phyloP scores from a whole-genome alignment of 371 early-diverging fungal species.

The Gilbertella persicaria region DNA sequence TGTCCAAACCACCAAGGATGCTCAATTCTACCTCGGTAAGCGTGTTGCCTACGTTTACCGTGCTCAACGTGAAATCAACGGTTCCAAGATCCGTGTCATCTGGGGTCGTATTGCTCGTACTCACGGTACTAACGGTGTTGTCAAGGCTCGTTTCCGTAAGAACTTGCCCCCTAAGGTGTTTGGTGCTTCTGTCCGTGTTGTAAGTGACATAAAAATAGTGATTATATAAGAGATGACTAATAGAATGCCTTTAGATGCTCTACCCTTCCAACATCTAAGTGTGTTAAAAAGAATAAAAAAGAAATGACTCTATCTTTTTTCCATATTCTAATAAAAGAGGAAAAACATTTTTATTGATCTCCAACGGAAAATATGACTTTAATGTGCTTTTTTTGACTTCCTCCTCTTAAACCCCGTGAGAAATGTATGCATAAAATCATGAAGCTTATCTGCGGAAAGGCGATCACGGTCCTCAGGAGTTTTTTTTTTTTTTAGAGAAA shows the following conservation, averaged over 20 bases:
- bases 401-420: too few relatives aligned
- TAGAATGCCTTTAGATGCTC: constrained; percentile 67
- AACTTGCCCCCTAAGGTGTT: constrained; percentile 92
- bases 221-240: not conserved
- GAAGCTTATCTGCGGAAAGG: too few relatives aligned
- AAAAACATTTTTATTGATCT: too few relatives aligned
- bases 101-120: constrained; percentile 95
- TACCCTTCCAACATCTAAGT: constrained; percentile 89
- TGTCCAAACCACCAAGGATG: constrained; percentile 83
- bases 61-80: constrained; percentile 87
- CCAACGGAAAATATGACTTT: too few relatives aligned
- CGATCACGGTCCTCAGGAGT: too few relatives aligned
- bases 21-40: constrained; percentile 89
- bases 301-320: too few relatives aligned
- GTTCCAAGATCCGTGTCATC: constrained; percentile 91
- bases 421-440: too few relatives aligned
- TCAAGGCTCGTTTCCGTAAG: constrained; percentile 91
- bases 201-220: constrained; percentile 40
- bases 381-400: too few relatives aligned
- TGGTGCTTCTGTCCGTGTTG: constrained; percentile 88
- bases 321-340: too few relatives aligned
- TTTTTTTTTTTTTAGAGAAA: too few relatives aligned
- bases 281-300: too few relatives aligned
- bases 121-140: constrained; percentile 91
- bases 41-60: constrained; percentile 82